Conservation (phyloP, 2,329 filamentous ascomycete species). For the Chaetomium sp. region DNA sequence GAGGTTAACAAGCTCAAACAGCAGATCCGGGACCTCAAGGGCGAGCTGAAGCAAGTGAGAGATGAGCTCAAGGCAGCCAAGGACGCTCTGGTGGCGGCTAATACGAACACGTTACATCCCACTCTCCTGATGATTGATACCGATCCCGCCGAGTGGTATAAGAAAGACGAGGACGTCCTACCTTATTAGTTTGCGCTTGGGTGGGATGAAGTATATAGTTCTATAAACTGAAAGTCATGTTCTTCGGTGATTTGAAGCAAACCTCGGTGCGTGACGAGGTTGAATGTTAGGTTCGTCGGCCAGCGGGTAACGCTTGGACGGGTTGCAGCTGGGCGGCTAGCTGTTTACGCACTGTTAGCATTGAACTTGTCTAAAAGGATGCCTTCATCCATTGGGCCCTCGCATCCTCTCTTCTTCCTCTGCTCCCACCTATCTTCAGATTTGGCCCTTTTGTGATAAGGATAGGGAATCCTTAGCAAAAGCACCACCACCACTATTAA, state of each 20-base stretch:
- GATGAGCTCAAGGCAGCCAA: background rate
- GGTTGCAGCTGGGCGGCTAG: too few species aligned
- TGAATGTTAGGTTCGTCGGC: too few species aligned
- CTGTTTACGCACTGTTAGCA: too few species aligned
- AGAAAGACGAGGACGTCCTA: background rate
- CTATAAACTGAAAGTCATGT: background rate
- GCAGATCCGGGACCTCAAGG: background rate
- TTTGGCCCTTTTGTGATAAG: too few species aligned
- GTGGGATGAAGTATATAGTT: background rate
- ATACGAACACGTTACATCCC: background rate
- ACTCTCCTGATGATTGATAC: background rate
- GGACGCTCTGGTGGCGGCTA: background rate
- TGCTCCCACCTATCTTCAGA: too few species aligned
- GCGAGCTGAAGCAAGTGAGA: background rate
- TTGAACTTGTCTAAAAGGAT: too few species aligned
- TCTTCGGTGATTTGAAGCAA: background rate
- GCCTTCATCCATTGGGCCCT: too few species aligned
- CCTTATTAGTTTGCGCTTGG: background rate
- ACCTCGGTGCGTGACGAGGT: too few species aligned
- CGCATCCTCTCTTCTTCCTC: too few species aligned
- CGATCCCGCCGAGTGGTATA: background rate
- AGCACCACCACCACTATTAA: too few species aligned
- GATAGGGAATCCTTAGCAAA: too few species aligned
- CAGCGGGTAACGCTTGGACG: too few species aligned
- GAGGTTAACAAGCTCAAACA: background rate